Percentiles rank a stretch among this genome's conserved stretches.
Evolutionary conservation across 2,329 filamentous ascomycete species (phyloP).

Genomic region (Peltaster fructicola): DNA sequence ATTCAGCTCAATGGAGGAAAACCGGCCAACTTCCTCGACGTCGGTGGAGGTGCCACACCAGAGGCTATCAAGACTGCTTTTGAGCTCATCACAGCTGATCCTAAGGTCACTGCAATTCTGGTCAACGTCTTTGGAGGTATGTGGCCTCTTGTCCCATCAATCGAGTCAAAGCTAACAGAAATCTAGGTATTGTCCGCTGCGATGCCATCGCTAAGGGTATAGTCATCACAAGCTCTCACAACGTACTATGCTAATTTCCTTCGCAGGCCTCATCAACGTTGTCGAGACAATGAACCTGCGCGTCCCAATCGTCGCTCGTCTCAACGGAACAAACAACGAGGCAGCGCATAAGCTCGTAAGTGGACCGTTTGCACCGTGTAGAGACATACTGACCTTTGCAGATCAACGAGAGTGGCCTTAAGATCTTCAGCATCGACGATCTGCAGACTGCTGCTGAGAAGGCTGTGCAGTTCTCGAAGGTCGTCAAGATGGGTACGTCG

Average conservation of each 20-base stretch:
- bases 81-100: conserved; percentile 94
- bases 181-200: conserved; percentile 91
- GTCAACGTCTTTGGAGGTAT: conserved; percentile 99
- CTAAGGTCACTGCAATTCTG: conserved; percentile 96
- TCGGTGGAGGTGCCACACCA: conserved; percentile 91
- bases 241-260: too few species aligned
- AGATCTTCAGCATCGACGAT: conserved; percentile 99
- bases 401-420: conserved; percentile 92
- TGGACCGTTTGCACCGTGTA: conserved; percentile 32
- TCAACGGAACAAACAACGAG: conserved; percentile 98
- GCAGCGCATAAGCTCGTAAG: conserved; percentile 73
- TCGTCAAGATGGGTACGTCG: conserved; percentile 85
- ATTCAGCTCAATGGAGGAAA: conserved; percentile 97
- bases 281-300: conserved; percentile 89
- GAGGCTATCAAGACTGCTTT: conserved; percentile 95
- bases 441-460: conserved; percentile 94
- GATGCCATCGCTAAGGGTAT: conserved; percentile 95
- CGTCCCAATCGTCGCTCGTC: conserved; percentile 88
- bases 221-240: too few species aligned
- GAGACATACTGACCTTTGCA: neutral
- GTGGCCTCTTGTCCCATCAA: too few species aligned
- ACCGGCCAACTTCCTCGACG: conserved; percentile 97
- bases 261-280: conserved; percentile 84
- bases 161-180: too few species aligned
- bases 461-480: conserved; percentile 96